Evolutionary conservation across 257 asterid species (phyloP).

Genomic region (Orobanche coerulescens): DNA sequence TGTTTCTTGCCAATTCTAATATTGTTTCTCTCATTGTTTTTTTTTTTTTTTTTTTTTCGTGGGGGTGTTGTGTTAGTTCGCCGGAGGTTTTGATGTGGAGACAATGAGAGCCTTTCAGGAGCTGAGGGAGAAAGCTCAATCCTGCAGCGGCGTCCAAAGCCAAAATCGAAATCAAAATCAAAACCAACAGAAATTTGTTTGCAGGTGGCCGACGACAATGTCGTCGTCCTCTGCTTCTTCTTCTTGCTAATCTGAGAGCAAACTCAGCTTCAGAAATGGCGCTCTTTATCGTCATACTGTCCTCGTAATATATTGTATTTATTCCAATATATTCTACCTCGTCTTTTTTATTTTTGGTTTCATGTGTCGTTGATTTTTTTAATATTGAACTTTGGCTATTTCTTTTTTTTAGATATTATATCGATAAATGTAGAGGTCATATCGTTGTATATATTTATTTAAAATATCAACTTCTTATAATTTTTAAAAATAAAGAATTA

Average conservation of each 20-base stretch:
- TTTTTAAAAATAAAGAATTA: too few relatives aligned
- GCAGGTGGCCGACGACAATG: too few relatives aligned
- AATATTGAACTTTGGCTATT: too few relatives aligned
- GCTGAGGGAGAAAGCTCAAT: constrained; percentile 71
- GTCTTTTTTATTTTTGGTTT: not conserved
- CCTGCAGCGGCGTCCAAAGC: constrained; percentile 33
- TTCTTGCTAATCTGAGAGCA: constrained; percentile 30
- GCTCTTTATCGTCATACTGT: too few relatives aligned
- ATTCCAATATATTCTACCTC: not conserved
- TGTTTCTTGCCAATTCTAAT: not conserved
- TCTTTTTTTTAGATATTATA: too few relatives aligned
- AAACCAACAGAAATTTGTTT: constrained; percentile 30
- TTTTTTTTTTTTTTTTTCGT: not conserved
- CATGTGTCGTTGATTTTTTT: not conserved
- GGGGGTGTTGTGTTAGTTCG: constrained; percentile 49
- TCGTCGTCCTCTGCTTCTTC: constrained; percentile 26
- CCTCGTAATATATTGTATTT: too few relatives aligned
- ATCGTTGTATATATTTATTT: too few relatives aligned
- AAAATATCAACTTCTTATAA: too few relatives aligned
- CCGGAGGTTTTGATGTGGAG: constrained; percentile 93
- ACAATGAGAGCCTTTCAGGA: constrained; percentile 95
- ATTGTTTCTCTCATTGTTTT: not conserved
- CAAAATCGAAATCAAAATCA: too few relatives aligned
- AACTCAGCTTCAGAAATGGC: constrained; percentile 43
- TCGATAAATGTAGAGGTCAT: too few relatives aligned